A percentile compares a stretch with the other conserved stretches of the same genome.
Evolutionary conservation across 306 rosid genomes (phyloP).

Genomic region (Trifolium dubium): DNA sequence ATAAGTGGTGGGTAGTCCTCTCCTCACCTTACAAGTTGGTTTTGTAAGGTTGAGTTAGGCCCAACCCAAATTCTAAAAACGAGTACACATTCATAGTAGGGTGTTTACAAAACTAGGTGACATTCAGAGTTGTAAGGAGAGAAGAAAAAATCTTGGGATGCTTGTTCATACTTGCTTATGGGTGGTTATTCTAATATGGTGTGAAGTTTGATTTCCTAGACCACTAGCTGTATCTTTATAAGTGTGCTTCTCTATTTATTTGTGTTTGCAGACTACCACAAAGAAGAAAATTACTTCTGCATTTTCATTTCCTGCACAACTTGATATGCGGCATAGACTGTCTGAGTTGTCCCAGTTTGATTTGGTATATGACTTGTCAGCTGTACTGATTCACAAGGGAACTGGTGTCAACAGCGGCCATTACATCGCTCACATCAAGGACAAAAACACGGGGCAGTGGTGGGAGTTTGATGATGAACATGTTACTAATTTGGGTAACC

Average conservation of each 20-base stretch:
- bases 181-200: neutral
- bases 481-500: slow-evolving; percentile 77
- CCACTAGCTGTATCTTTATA: slow-evolving; percentile 11
- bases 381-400: slow-evolving; percentile 97
- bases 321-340: slow-evolving; percentile 78
- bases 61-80: neutral
- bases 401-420: slow-evolving; percentile 96
- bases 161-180: neutral
- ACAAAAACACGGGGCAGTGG: slow-evolving; percentile 91
- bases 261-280: slow-evolving; percentile 81
- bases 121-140: neutral
- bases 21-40: neutral
- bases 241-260: slow-evolving; percentile 29
- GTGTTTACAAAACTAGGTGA: slow-evolving; percentile 18
- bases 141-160: neutral
- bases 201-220: slow-evolving; percentile 7
- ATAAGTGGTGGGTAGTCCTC: neutral
- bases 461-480: slow-evolving; percentile 97
- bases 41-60: neutral
- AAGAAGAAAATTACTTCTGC: slow-evolving; percentile 96
- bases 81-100: slow-evolving; percentile 9
- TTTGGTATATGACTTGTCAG: slow-evolving; percentile 82
- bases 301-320: slow-evolving; percentile 77
- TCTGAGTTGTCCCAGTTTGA: slow-evolving; percentile 69
- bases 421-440: slow-evolving; percentile 90